These are phyloP conservation scores for Solanum pennellii DNA, from an alignment of 257 asterid genomes.

Conservation along the genomic window DNA sequence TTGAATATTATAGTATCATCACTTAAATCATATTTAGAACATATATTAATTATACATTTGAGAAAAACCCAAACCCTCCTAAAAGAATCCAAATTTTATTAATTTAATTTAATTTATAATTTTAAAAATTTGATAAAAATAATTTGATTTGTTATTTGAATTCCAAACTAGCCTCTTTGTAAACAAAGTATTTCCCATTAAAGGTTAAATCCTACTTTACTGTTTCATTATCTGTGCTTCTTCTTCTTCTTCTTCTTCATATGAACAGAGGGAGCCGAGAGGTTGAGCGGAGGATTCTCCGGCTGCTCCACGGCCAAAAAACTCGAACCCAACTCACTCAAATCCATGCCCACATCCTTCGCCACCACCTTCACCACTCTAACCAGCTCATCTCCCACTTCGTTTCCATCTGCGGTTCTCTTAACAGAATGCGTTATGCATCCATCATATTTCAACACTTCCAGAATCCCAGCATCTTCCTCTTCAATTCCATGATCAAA, in stretches of 20 bases:
- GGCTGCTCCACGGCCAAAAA: constrained; percentile 33
- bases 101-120: too few relatives aligned
- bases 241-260: neutral
- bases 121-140: too few relatives aligned
- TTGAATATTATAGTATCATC: neutral
- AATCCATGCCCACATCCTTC: constrained; percentile 30
- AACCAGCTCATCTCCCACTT: constrained; percentile 35
- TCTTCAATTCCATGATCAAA: constrained; percentile 35
- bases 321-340: constrained; percentile 23
- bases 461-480: constrained; percentile 23
- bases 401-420: constrained; percentile 26
- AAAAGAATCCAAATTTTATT: neutral
- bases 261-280: constrained; percentile 17
- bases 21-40: too few relatives aligned
- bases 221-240: neutral
- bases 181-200: neutral
- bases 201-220: neutral
- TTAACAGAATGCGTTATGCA: constrained; percentile 23
- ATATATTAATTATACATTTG: too few relatives aligned
- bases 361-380: constrained; percentile 34
- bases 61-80: neutral
- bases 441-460: constrained; percentile 17
- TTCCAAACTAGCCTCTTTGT: accelerated
- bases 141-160: too few relatives aligned
- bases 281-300: constrained; percentile 31